phyloP scores from a whole-genome alignment of 2,329 filamentous ascomycete genomes.

The Dactylellina haptotyla region DNA sequence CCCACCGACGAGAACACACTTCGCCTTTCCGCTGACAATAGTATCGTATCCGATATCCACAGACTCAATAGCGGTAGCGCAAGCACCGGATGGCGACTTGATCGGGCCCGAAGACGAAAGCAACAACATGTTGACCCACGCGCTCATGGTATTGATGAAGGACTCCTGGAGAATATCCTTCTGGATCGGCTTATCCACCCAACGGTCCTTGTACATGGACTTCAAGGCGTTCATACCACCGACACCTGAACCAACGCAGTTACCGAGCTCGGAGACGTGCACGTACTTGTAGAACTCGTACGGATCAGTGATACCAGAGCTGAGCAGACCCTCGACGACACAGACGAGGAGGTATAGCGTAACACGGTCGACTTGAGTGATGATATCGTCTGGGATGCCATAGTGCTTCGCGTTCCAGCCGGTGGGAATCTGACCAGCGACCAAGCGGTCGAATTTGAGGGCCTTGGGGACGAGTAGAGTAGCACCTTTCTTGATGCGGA shows the following conservation, averaged over 20 bases:
- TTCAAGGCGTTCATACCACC: conserved; percentile 91
- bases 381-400: conserved; percentile 96
- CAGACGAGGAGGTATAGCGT: conserved; percentile 95
- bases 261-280: conserved; percentile 95
- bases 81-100: conserved; percentile 97
- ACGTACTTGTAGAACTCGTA: conserved; percentile 99
- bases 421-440: conserved; percentile 94
- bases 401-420: conserved; percentile 98
- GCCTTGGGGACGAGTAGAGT: conserved; percentile 96
- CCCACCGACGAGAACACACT: conserved; percentile 95
- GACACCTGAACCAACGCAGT: conserved; percentile 98
- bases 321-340: conserved; percentile 88
- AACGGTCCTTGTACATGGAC: conserved; percentile 98
- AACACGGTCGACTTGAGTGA: conserved; percentile 95
- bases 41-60: conserved; percentile 98
- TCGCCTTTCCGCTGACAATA: conserved; percentile 97
- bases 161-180: conserved; percentile 99
- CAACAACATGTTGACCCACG: conserved; percentile 99
- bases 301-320: conserved; percentile 94
- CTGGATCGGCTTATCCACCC: conserved; percentile 94
- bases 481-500: conserved; percentile 94
- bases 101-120: conserved; percentile 97
- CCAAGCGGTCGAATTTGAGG: conserved; percentile 93
- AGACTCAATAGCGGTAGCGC: conserved; percentile 95
- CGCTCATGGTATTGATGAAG: conserved; percentile 99